A percentile compares a stretch with the other conserved stretches of the same genome.
Evolutionary conservation across 1,139 yeast species (phyloP).

Genomic region (Wickerhamiella pararugosa): DNA sequence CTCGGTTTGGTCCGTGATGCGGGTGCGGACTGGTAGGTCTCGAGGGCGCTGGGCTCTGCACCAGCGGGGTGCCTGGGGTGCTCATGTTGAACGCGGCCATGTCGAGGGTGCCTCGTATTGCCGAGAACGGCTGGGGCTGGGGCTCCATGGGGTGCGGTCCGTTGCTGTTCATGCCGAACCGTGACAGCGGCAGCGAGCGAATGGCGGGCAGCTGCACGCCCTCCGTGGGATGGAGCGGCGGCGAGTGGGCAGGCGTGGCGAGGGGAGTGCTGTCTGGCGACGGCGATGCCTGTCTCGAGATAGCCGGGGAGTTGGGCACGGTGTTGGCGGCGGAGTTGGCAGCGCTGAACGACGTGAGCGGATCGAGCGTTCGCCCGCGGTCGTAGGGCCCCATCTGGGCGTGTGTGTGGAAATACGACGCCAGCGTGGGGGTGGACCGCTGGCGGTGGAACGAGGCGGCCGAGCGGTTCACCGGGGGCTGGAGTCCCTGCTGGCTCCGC

Average conservation of each 20-base stretch:
- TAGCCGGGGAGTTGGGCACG: constrained; percentile 39
- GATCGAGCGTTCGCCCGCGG: constrained; percentile 33
- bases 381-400: constrained; percentile 14
- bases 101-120: constrained; percentile 9
- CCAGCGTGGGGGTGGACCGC: constrained; percentile 14
- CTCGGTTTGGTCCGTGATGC: constrained; percentile 6
- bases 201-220: constrained; percentile 28
- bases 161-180: neutral
- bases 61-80: constrained; percentile 6
- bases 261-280: constrained; percentile 44
- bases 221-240: constrained; percentile 31
- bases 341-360: constrained; percentile 27
- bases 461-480: neutral
- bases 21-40: constrained; percentile 7
- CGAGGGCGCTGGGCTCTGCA: constrained; percentile 6
- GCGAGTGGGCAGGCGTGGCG: constrained; percentile 46
- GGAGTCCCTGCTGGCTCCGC: constrained; percentile 11
- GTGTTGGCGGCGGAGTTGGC: constrained; percentile 34
- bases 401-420: constrained; percentile 10
- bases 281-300: constrained; percentile 70
- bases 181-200: constrained; percentile 14
- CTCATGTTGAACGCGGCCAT: constrained; percentile 2
- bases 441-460: constrained; percentile 10
- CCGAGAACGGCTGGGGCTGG: constrained; percentile 6
- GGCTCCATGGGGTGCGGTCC: constrained; percentile 9